Evolutionary conservation across 495 filamentous ascomycete species (phyloP), one percentile per base, ranked within the genome.

Genomic region (Lasiosphaeriaceae sp.): DNA sequence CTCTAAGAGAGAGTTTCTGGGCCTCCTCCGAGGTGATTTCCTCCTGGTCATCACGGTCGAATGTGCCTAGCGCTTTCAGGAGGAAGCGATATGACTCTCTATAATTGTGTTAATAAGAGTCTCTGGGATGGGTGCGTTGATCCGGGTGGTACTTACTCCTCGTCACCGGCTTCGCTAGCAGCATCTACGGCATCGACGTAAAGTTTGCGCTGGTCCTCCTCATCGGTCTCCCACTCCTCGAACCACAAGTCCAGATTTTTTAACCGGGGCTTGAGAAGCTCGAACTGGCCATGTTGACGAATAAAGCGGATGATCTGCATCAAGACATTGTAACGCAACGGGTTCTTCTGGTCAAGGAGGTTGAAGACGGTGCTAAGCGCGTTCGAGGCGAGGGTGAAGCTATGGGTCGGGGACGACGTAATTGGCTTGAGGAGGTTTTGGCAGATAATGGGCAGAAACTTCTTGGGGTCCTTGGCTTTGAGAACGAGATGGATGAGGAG

Each of bases 301-400:
- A 97, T 83, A 56, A 96, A 86, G 58, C 83, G 82, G 24, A 96
- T 68, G 60, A 96, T 89, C 61, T 90, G 83, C 72, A 91, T 77
- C 66, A 97, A 86, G 59, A 97, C 89, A 63, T 96, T 86, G 80
- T 88, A 97, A 29, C 93, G 87, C 64, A 87, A 80, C 11, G 88
- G 86, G 69, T 90, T 88, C 57, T 81, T 75, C 44, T 83, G 67
- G 45, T 84, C 78, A 52, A 97, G 84, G 50, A 95, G 89, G 78
- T 99, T 99, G 88, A 97, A 99, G 72, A 99, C 82, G 55, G 92
- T 96, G 67, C 90, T 91, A 59, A 99, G 84, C 54, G 91, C 87
- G 57, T 86, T 88, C 62, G 96, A 86, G 52, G 90, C 86, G 55
- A 99, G 81, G 41, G 88, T 86, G 54, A 88, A 80, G 56, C 93